These are phyloP conservation scores for Filosporella fistucella DNA, from an alignment of 495 filamentous ascomycete species.

Conservation along the genomic window DNA sequence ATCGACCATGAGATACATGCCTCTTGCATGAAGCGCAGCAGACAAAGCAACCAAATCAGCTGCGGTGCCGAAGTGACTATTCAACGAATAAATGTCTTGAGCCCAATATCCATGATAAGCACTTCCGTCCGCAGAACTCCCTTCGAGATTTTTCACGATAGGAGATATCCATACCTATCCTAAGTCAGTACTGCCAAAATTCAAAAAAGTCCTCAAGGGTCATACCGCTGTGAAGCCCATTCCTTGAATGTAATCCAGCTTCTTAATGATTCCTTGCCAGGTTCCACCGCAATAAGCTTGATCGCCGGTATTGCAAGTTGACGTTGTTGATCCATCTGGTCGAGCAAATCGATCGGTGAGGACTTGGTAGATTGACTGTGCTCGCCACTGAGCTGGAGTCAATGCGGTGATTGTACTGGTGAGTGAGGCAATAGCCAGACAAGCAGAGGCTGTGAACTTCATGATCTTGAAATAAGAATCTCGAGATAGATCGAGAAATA, in stretches of 20 bases:
- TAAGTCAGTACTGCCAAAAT: background rate
- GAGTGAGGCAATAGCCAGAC: conserved; percentile 5
- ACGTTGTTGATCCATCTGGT: conserved; percentile 58
- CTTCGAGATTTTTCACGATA: conserved; percentile 56
- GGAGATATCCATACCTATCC: conserved; percentile 72
- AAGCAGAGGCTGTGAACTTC: conserved; percentile 1
- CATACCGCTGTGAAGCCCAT: conserved; percentile 74
- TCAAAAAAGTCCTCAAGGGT: conserved; percentile 3
- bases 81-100: conserved; percentile 59
- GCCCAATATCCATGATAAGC: conserved; percentile 80
- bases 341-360: conserved; percentile 73
- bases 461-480: conserved; percentile 10
- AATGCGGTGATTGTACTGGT: conserved; percentile 18
- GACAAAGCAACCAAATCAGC: conserved; percentile 59
- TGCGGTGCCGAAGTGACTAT: conserved; percentile 62
- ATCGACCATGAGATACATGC: conserved; percentile 78
- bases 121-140: conserved; percentile 43
- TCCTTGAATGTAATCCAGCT: conserved; percentile 66
- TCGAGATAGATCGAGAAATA: too few relatives aligned
- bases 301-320: conserved; percentile 40
- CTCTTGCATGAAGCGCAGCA: conserved; percentile 52
- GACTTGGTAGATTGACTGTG: conserved; percentile 68
- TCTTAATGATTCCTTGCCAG: conserved; percentile 66
- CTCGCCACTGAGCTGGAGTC: conserved; percentile 49
- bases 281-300: conserved; percentile 71